Conservation (phyloP, 2,329 filamentous ascomycete genomes). For the Fusarium algeriense region DNA sequence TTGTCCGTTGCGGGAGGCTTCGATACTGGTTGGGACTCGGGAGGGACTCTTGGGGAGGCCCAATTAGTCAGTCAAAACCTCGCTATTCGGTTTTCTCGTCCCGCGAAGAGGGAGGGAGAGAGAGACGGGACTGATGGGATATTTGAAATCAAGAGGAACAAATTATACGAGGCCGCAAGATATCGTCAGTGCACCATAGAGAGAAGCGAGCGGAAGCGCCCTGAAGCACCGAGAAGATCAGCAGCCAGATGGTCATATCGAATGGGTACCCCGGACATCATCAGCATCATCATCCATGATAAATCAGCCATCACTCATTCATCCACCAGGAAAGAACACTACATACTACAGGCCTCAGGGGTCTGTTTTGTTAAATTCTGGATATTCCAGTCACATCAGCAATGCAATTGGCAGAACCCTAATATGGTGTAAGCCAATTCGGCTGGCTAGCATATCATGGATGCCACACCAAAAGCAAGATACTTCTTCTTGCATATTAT, state of each 20-base stretch:
- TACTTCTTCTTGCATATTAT: no score
- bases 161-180: background rate
- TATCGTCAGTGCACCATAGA: background rate
- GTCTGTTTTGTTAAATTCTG: no score
- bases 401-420: no score
- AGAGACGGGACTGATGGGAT: background rate
- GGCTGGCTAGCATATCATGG: no score
- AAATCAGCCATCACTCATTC: constrained; percentile 32
- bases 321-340: constrained; percentile 20
- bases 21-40: constrained; percentile 1
- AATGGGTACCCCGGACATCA: constrained; percentile 23
- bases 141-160: constrained; percentile 34
- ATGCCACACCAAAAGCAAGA: no score
- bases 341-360: background rate
- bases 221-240: constrained; percentile 33
- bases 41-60: constrained; percentile 18
- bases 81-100: constrained; percentile 19
- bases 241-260: constrained; percentile 25
- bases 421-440: no score
- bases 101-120: constrained; percentile 5
- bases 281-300: constrained; percentile 40
- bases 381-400: no score
- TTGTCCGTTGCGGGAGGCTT: constrained; percentile 29
- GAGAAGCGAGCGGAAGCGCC: constrained; percentile 31
- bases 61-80: constrained; percentile 7